phyloP scores from a whole-genome alignment of 2,329 filamentous ascomycete species.

The Beauveria varroae region DNA sequence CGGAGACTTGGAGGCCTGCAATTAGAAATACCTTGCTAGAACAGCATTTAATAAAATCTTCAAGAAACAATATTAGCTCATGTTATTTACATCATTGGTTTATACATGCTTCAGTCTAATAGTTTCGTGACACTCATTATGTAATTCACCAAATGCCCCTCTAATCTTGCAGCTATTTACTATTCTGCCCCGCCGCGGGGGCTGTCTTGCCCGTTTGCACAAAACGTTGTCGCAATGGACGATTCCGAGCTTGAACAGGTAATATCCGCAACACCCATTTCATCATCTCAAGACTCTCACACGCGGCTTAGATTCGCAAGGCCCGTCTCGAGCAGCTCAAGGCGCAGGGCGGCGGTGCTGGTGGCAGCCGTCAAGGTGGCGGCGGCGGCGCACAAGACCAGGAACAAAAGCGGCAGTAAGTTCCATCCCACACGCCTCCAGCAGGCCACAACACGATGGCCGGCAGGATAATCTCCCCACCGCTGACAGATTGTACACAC shows the following conservation, averaged over 20 bases:
- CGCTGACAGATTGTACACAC: background rate
- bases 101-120: no score
- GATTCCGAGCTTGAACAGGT: constrained; percentile 38
- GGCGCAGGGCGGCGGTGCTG: constrained; percentile 51
- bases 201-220: constrained; percentile 6
- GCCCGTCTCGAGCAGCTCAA: constrained; percentile 92
- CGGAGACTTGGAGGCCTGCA: no score
- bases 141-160: constrained; percentile 3
- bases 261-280: background rate
- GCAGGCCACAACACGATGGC: no score
- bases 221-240: constrained; percentile 27
- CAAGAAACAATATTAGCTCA: no score
- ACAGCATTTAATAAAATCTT: no score
- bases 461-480: no score
- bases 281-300: background rate
- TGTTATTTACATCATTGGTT: no score
- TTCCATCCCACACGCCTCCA: background rate
- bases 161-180: background rate
- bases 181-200: constrained; percentile 10
- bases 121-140: background rate
- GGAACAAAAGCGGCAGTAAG: constrained; percentile 51
- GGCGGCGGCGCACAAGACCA: constrained; percentile 35
- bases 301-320: constrained; percentile 63
- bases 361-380: constrained; percentile 27
- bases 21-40: no score